Evolutionary conservation across 345 rosid species (phyloP), one percentile per base, ranked within the genome.

Genomic region (Eucalyptus albens): DNA sequence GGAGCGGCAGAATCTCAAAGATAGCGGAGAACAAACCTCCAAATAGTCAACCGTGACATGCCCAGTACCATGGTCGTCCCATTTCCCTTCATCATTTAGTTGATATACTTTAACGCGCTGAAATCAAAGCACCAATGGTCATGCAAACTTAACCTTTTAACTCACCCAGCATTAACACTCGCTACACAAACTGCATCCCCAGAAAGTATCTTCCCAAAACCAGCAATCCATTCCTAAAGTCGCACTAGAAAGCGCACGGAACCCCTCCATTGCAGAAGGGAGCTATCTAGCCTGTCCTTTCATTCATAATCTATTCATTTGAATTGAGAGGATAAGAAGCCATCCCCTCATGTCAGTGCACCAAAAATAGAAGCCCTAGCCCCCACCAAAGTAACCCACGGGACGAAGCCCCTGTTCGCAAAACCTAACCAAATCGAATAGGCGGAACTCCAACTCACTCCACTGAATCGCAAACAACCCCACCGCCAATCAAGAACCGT

Each of bases 51-150:
- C 94, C 42, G 93, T 91, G 67, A 96, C 94, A 92, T 93, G 94
- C 90, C 99, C 99, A 77, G 99, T 97, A 90, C 99, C 99, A 92
- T 92, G 97, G 90, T 97, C 98, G 92, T 97, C 99, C 99, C 99
- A 97, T 92, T 95, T 95, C 80, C 98, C 98, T 94, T 94, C 95
- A 42, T 94, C 96, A 80, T 88, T 95, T 88, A 95, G 89, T 87
- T 95, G 96, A 88, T 95, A 97, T 82, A 97, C 94, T 94, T 97
- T 97, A 91, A 97, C 98, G 67, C 99, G 94, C 99, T 97, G 96
- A 91, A 90, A 65, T 69, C 26, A 4, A 89, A 42, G 29, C 85
- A 77, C 47, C 47, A 21, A 40, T 21, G 29, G 85, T 77, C 85
- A 77, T 40, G 47, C 47, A 40, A 40, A 40, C 85, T 77, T 77